Conservation (phyloP, 345 rosid genomes). For the Brassica carinata region DNA sequence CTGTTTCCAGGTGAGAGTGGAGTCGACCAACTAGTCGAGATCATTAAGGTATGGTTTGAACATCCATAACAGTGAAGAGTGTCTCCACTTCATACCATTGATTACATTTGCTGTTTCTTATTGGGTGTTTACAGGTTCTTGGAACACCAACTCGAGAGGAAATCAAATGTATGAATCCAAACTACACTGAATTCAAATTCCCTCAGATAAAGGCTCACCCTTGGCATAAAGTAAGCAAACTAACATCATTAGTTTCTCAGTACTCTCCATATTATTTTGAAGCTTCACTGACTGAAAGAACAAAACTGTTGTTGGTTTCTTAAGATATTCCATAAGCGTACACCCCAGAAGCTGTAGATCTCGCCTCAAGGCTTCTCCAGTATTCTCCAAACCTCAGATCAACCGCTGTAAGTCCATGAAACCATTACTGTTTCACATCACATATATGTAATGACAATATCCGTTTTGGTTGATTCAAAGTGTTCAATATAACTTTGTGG, state of each 20-base stretch:
- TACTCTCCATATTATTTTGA: background rate
- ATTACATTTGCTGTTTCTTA: background rate
- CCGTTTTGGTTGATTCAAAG: slow-evolving; percentile 5
- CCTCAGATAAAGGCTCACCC: slow-evolving; percentile 99
- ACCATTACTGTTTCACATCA: background rate
- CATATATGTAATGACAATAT: too few relatives aligned
- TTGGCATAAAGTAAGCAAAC: slow-evolving; percentile 86
- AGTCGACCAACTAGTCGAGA: slow-evolving; percentile 74
- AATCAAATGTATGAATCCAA: slow-evolving; percentile 75
- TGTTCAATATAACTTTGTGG: background rate
- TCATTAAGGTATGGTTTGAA: slow-evolving; percentile 55
- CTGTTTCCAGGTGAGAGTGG: slow-evolving; percentile 74
- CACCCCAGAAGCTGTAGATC: slow-evolving; percentile 75
- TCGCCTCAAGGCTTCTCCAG: slow-evolving; percentile 64
- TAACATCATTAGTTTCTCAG: background rate
- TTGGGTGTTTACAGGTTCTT: slow-evolving; percentile 49
- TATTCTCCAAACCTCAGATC: slow-evolving; percentile 68
- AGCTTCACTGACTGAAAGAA: background rate
- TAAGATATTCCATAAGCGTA: slow-evolving; percentile 68
- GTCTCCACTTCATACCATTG: background rate
- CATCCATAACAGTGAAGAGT: background rate
- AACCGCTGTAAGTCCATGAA: slow-evolving; percentile 53
- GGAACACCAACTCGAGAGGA: slow-evolving; percentile 78
- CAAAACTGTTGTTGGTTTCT: slow-evolving; percentile 1
- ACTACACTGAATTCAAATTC: slow-evolving; percentile 74